Percentiles rank a stretch among this genome's conserved stretches.
Conservation (phyloP, 2,329 filamentous ascomycete species). For the Phoma herbarum region DNA sequence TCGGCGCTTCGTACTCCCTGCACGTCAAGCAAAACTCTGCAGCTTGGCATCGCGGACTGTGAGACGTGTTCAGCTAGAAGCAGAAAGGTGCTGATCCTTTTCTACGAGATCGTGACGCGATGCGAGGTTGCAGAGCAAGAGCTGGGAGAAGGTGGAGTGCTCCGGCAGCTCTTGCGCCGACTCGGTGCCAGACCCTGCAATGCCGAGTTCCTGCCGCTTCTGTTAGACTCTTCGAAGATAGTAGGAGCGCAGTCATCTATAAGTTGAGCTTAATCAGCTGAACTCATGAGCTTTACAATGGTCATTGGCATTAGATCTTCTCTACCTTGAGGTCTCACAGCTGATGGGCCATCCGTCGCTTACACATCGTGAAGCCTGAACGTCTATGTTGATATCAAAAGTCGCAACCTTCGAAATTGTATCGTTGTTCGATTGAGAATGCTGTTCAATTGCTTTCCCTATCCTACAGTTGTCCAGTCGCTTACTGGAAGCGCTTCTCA, state of each 20-base stretch:
- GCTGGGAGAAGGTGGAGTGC: not conserved
- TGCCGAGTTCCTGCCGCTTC: not conserved
- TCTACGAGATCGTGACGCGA: not conserved
- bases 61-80: conserved; percentile 2
- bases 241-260: not conserved
- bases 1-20: not conserved
- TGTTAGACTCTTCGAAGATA: not conserved
- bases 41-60: conserved; percentile 15
- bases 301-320: not conserved
- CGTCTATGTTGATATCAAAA: not conserved
- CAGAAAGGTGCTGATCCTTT: not conserved
- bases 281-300: not conserved
- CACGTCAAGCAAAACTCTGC: conserved; percentile 18
- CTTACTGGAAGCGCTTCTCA: conserved; percentile 74
- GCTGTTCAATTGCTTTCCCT: not conserved
- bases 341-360: not conserved
- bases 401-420: too few relatives aligned
- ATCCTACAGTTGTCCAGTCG: not conserved
- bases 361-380: not conserved
- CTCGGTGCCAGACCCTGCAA: not conserved
- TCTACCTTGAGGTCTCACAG: not conserved
- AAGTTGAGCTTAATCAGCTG: not conserved
- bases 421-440: not conserved
- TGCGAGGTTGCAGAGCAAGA: not conserved
- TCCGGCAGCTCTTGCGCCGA: not conserved